A percentile compares a stretch with the other conserved stretches of the same genome.
phyloP scores from a whole-genome alignment of 257 asterid genomes.

The Asclepias syriaca region DNA sequence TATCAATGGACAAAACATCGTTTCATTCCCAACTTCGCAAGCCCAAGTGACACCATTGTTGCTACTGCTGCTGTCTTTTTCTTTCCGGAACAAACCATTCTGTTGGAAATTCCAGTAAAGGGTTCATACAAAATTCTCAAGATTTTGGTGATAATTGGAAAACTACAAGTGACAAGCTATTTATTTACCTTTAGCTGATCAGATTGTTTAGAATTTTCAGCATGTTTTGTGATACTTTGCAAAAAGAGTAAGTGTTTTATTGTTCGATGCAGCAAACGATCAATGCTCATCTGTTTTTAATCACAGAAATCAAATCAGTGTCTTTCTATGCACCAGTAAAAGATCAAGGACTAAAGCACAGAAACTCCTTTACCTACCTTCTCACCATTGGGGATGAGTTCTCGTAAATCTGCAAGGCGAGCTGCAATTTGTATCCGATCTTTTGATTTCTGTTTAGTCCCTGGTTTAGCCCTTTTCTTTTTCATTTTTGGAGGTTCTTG shows the following conservation, averaged over 20 bases:
- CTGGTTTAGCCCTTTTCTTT: conserved; percentile 74
- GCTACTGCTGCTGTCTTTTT: conserved; percentile 20
- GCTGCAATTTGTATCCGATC: conserved; percentile 84
- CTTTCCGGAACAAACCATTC: conserved; percentile 25
- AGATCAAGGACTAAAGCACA: no score
- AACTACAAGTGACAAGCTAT: not conserved
- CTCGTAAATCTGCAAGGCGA: conserved; percentile 71
- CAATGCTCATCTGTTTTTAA: conserved; percentile 85
- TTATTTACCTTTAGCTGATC: conserved; percentile 48
- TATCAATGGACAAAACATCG: conserved; percentile 69
- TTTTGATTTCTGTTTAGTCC: conserved; percentile 79
- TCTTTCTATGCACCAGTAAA: not conserved
- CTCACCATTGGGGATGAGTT: conserved; percentile 71
- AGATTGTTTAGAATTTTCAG: conserved; percentile 35
- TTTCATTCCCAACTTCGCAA: conserved; percentile 69
- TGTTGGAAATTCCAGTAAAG: conserved; percentile 16
- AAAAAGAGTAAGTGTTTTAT: conserved; percentile 75
- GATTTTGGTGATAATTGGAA: not conserved
- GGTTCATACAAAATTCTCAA: not conserved
- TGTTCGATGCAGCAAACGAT: conserved; percentile 69
- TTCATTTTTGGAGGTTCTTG: conserved; percentile 29
- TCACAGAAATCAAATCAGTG: conserved; percentile 19
- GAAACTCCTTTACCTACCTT: conserved; percentile 44
- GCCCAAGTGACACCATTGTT: conserved; percentile 77
- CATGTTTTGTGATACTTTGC: conserved; percentile 62